Percentiles rank a stretch among this genome's conserved stretches.
These are phyloP conservation scores for Rhododendron kiyosumense DNA, from an alignment of 148 eudicot genomes.

Conservation along the genomic window DNA sequence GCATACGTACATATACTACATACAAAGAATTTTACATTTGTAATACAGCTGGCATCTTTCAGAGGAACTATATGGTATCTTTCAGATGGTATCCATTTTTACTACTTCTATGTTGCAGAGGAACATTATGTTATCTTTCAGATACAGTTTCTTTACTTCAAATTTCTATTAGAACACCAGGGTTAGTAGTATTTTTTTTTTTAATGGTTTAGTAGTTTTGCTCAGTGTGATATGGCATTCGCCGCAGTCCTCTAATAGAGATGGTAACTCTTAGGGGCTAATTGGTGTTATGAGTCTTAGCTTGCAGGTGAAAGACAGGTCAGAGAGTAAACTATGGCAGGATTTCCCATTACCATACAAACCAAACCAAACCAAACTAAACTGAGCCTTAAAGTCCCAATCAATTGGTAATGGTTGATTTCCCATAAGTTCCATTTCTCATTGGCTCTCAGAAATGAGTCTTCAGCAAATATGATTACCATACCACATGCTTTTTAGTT, in stretches of 20 bases:
- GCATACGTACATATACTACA: background rate
- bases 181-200: background rate
- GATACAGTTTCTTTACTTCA: background rate
- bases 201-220: background rate
- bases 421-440: background rate
- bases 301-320: background rate
- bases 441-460: background rate
- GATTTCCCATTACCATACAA: background rate
- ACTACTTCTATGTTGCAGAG: background rate
- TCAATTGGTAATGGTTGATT: background rate
- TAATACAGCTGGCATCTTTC: background rate
- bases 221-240: background rate
- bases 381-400: background rate
- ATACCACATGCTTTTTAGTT: background rate
- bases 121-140: background rate
- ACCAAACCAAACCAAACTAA: background rate
- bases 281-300: background rate
- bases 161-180: background rate
- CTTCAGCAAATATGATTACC: background rate
- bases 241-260: background rate
- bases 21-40: background rate
- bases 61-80: background rate
- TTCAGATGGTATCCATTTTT: background rate
- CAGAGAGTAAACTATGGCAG: background rate
- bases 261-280: background rate